Evolutionary conservation across 2,329 filamentous ascomycete genomes (phyloP).

Genomic region (Colletotrichum sp.): DNA sequence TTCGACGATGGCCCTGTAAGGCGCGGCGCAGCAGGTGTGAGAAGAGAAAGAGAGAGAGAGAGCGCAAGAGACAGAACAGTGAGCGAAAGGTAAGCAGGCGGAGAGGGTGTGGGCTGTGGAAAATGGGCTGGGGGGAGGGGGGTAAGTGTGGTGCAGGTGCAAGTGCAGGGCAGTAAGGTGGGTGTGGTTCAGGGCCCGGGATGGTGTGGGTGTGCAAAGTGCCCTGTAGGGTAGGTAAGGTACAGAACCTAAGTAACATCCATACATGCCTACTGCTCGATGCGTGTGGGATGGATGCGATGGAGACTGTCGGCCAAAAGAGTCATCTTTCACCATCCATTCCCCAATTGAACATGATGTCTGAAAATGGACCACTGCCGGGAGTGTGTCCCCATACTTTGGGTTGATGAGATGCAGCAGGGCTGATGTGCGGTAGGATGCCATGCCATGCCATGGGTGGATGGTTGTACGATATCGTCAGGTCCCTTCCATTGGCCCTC

Average conservation of each 20-base stretch:
- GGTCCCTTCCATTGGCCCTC: neutral
- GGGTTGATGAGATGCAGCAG: conserved; percentile 24
- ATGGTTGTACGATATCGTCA: conserved; percentile 8
- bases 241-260: neutral
- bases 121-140: conserved; percentile 27
- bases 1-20: conserved; percentile 13
- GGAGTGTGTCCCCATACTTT: conserved; percentile 11
- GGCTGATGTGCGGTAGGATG: conserved; percentile 23
- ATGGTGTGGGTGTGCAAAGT: conserved; percentile 1
- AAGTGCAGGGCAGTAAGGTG: neutral
- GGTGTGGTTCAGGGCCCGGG: neutral
- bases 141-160: neutral
- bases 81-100: neutral
- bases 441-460: conserved; percentile 7
- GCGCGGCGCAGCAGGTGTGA: conserved; percentile 21
- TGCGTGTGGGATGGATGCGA: neutral
- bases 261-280: neutral
- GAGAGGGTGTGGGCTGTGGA: conserved; percentile 23
- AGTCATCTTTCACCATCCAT: conserved; percentile 20
- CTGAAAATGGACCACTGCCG: conserved; percentile 21
- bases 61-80: neutral
- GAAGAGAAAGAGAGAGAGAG: neutral
- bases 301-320: conserved; percentile 14
- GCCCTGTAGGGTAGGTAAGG: neutral
- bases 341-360: conserved; percentile 8